Conservation (phyloP, 1,139 yeast genomes). For the Eremothecium cymbalariae region DNA sequence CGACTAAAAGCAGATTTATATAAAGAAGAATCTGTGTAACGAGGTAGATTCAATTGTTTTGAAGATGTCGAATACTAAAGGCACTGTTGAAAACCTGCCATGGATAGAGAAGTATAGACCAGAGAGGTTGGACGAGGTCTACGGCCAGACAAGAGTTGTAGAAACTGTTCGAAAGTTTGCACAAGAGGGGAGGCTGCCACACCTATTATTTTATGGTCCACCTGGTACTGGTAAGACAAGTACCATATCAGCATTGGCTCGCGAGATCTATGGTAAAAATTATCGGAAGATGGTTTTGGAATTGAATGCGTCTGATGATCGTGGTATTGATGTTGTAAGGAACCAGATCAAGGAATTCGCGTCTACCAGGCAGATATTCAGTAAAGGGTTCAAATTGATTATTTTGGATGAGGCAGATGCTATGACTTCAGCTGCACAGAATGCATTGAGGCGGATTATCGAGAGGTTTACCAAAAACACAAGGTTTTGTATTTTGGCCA, state of each 20-base stretch:
- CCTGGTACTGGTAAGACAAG: constrained; percentile 98
- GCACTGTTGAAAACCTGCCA: constrained; percentile 37
- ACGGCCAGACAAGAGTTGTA: constrained; percentile 85
- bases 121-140: constrained; percentile 67
- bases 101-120: constrained; percentile 98
- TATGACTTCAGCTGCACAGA: constrained; percentile 96
- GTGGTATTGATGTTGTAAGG: constrained; percentile 93
- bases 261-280: constrained; percentile 81
- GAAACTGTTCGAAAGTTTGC: constrained; percentile 77
- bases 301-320: constrained; percentile 90
- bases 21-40: no score
- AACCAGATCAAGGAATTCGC: constrained; percentile 91
- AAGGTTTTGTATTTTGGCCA: constrained; percentile 91
- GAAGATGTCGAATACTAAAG: constrained; percentile 7
- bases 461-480: constrained; percentile 94
- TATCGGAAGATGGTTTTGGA: constrained; percentile 87
- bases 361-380: constrained; percentile 85
- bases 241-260: constrained; percentile 82
- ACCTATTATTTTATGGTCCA: constrained; percentile 87
- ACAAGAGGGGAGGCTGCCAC: constrained; percentile 77
- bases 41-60: no score
- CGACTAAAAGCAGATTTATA: no score
- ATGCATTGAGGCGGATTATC: constrained; percentile 83
- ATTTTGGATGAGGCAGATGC: constrained; percentile 98
- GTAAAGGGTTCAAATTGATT: constrained; percentile 72